phyloP scores from a whole-genome alignment of 192 early-diverging fungal species.

The Mycoemilia scoparia region DNA sequence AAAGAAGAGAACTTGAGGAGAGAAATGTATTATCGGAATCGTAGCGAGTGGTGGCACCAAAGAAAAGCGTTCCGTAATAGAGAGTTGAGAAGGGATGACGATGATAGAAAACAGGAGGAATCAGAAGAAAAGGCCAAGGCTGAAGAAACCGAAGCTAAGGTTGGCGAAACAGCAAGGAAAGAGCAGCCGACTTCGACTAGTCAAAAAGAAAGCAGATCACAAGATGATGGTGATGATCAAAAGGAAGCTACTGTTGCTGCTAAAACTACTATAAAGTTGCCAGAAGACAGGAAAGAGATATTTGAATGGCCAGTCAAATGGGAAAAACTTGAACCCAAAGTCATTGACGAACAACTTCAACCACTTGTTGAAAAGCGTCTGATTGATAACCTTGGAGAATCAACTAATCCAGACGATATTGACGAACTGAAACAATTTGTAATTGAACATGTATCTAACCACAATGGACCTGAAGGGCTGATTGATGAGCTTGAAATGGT shows the following conservation, averaged over 20 bases:
- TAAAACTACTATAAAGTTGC: slow-evolving; percentile 6
- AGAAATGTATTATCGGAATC: slow-evolving; percentile 62
- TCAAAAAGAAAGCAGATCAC: slow-evolving; percentile 1
- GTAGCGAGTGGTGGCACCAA: slow-evolving; percentile 54
- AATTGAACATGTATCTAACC: slow-evolving; percentile 43
- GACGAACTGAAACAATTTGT: slow-evolving; percentile 67
- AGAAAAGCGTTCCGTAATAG: slow-evolving; percentile 37
- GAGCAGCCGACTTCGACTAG: slow-evolving; percentile 10
- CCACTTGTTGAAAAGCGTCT: slow-evolving; percentile 68
- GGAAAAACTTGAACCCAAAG: slow-evolving; percentile 12
- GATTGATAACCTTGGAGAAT: slow-evolving; percentile 51
- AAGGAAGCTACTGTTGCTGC: slow-evolving; percentile 1
- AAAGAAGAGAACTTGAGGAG: slow-evolving; percentile 9
- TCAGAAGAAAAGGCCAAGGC: slow-evolving; percentile 26
- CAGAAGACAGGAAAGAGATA: slow-evolving; percentile 5
- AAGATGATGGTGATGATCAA: neutral
- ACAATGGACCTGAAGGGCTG: slow-evolving; percentile 43
- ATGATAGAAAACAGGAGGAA: slow-evolving; percentile 33
- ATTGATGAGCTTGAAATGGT: slow-evolving; percentile 62
- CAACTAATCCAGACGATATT: slow-evolving; percentile 35
- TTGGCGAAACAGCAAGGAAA: slow-evolving; percentile 1
- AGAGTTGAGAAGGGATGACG: slow-evolving; percentile 50
- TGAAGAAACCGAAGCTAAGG: no score
- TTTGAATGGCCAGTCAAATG: slow-evolving; percentile 17
- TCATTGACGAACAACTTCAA: slow-evolving; percentile 45